Evolutionary conservation across 805 yeast species (phyloP).

Genomic region (Wickerhamomyces xylosicus): DNA sequence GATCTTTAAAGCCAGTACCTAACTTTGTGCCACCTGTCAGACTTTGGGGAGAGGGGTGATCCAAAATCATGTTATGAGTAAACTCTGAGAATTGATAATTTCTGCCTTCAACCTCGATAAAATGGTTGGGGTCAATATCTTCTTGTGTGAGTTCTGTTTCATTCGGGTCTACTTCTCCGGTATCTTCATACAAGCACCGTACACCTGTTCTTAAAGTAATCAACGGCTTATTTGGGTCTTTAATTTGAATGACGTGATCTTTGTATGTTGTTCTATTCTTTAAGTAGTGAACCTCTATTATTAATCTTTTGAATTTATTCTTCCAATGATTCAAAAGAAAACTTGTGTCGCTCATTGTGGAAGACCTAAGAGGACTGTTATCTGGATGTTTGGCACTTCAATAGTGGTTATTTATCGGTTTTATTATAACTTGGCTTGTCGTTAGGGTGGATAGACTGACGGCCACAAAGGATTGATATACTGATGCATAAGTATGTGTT

Average conservation of each 20-base stretch:
- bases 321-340: slow-evolving; percentile 13
- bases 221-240: slow-evolving; percentile 23
- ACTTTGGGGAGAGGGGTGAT: neutral
- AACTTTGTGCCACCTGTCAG: neutral
- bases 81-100: too few relatives aligned
- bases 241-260: slow-evolving; percentile 28
- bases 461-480: too few relatives aligned
- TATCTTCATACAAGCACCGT: slow-evolving; percentile 7
- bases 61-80: neutral
- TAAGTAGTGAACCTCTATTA: slow-evolving; percentile 25
- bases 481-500: too few relatives aligned
- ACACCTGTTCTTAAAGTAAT: slow-evolving; percentile 26
- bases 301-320: slow-evolving; percentile 24
- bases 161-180: slow-evolving; percentile 16
- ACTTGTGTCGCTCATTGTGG: too few relatives aligned
- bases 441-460: too few relatives aligned
- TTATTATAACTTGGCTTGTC: too few relatives aligned
- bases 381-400: too few relatives aligned
- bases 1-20: neutral
- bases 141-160: neutral
- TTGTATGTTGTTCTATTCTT: slow-evolving; percentile 28
- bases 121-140: slow-evolving; percentile 1
- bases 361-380: too few relatives aligned
- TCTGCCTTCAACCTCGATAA: slow-evolving; percentile 4
- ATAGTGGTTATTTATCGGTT: too few relatives aligned